Evolutionary conservation across 768 basidiomycete genomes (phyloP).

Genomic region (Hemileccinum rubropunctum): DNA sequence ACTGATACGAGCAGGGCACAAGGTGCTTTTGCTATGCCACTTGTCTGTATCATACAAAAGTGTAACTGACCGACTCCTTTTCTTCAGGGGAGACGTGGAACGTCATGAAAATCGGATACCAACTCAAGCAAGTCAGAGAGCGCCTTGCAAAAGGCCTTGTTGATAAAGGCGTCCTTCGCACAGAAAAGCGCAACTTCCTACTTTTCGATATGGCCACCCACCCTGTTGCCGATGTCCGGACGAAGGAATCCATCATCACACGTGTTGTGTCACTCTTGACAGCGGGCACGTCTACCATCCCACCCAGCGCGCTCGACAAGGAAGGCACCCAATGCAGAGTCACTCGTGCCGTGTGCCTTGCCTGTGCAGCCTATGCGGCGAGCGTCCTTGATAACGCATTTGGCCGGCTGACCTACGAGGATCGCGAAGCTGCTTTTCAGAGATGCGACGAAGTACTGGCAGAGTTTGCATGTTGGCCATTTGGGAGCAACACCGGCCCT

Average conservation of each 20-base stretch:
- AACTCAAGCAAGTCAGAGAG: slow-evolving; percentile 97
- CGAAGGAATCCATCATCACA: slow-evolving; percentile 80
- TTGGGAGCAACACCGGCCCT: slow-evolving; percentile 45
- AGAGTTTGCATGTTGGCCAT: slow-evolving; percentile 92
- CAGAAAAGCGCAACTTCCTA: slow-evolving; percentile 98
- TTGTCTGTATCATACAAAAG: neutral
- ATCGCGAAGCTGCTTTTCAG: slow-evolving; percentile 89
- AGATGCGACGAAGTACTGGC: slow-evolving; percentile 92
- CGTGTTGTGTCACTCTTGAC: slow-evolving; percentile 80
- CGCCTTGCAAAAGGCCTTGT: slow-evolving; percentile 96
- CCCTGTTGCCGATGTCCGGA: slow-evolving; percentile 89
- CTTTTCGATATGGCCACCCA: slow-evolving; percentile 99
- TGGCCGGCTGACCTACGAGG: slow-evolving; percentile 84
- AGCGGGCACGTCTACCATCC: slow-evolving; percentile 76
- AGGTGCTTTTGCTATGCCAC: neutral
- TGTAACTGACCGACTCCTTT: neutral
- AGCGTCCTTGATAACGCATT: slow-evolving; percentile 96
- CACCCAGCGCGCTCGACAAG: slow-evolving; percentile 67
- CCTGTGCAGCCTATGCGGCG: slow-evolving; percentile 90
- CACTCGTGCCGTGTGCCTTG: slow-evolving; percentile 78
- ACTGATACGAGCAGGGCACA: neutral
- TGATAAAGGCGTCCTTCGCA: slow-evolving; percentile 98
- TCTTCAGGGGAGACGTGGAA: slow-evolving; percentile 97
- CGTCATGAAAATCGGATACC: slow-evolving; percentile 99
- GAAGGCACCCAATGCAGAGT: slow-evolving; percentile 80